Percentiles rank a stretch among this genome's conserved stretches.
Evolutionary conservation across 441 rosid genomes (phyloP).

Genomic region (Bocquillonia castaneifolia): DNA sequence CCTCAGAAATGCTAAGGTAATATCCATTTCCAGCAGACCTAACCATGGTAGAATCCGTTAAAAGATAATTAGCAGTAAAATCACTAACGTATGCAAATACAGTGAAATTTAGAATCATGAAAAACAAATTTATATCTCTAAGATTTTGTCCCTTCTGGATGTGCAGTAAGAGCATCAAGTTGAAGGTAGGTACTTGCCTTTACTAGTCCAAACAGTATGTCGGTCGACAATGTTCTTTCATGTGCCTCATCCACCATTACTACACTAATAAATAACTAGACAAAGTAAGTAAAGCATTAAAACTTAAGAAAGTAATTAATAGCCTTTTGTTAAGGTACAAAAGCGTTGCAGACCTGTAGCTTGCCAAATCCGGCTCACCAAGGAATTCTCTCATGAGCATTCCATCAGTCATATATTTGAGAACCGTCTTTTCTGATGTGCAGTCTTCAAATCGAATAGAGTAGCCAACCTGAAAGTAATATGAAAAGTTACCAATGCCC

Average conservation of each 20-base stretch:
- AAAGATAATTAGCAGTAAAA: no score
- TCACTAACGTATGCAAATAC: not conserved
- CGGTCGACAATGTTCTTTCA: constrained; percentile 95
- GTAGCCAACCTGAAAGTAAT: constrained; percentile 57
- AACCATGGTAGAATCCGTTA: not conserved
- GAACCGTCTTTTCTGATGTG: constrained; percentile 88
- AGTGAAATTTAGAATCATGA: not conserved
- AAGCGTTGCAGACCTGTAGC: constrained; percentile 62
- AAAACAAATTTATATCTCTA: not conserved
- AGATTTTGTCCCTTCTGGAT: not conserved
- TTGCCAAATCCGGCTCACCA: constrained; percentile 88
- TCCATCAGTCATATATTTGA: constrained; percentile 98
- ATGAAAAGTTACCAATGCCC: not conserved
- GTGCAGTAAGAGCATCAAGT: not conserved
- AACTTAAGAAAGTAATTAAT: not conserved
- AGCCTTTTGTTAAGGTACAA: not conserved
- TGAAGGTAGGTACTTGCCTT: constrained; percentile 50
- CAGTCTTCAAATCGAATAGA: constrained; percentile 98
- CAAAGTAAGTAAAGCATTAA: constrained; percentile 20
- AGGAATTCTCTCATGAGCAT: constrained; percentile 94
- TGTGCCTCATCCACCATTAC: constrained; percentile 99
- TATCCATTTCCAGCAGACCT: not conserved
- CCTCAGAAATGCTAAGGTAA: not conserved
- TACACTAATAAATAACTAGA: constrained; percentile 40
- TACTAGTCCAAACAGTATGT: constrained; percentile 85